Evolutionary conservation across 345 rosid genomes (phyloP).

Genomic region (Boechera divaricarpa): DNA sequence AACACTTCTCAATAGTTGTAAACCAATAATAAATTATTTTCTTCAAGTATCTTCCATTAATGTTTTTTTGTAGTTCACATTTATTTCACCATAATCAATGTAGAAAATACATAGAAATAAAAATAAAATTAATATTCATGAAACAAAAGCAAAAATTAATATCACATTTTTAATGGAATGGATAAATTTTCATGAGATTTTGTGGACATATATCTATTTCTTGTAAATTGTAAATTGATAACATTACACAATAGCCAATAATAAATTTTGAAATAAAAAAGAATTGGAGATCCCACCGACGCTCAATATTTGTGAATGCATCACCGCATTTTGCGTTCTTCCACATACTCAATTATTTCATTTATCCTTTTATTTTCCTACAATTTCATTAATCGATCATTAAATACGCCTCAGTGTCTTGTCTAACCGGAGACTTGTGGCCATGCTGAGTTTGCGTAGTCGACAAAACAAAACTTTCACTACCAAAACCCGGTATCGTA

Average conservation of each 20-base stretch:
- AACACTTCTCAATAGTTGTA: not conserved
- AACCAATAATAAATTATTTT: not conserved
- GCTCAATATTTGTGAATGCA: slow-evolving; percentile 25
- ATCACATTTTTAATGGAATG: not conserved
- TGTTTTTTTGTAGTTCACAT: not conserved
- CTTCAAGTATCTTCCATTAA: not conserved
- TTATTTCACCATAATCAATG: not conserved
- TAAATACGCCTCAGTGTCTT: not conserved
- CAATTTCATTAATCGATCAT: not conserved
- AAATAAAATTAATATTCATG: not conserved
- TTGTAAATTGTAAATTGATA: not conserved
- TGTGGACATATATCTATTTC: not conserved
- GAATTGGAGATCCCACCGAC: slow-evolving; percentile 2
- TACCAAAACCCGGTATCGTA: not conserved
- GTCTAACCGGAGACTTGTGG: slow-evolving; percentile 29
- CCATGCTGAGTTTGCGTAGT: slow-evolving; percentile 6
- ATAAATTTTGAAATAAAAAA: slow-evolving; percentile 5
- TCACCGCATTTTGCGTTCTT: slow-evolving; percentile 34
- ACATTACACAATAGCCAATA: not conserved
- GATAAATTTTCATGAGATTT: not conserved
- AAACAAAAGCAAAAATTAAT: not conserved
- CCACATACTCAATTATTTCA: slow-evolving; percentile 6
- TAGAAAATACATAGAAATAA: not conserved
- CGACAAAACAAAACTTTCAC: not conserved
- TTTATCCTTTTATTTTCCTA: not conserved